Evolutionary conservation across 2,329 filamentous ascomycete genomes (phyloP), one percentile per base, ranked within the genome.

Genomic region (Iodosphaeria phyllophila): DNA sequence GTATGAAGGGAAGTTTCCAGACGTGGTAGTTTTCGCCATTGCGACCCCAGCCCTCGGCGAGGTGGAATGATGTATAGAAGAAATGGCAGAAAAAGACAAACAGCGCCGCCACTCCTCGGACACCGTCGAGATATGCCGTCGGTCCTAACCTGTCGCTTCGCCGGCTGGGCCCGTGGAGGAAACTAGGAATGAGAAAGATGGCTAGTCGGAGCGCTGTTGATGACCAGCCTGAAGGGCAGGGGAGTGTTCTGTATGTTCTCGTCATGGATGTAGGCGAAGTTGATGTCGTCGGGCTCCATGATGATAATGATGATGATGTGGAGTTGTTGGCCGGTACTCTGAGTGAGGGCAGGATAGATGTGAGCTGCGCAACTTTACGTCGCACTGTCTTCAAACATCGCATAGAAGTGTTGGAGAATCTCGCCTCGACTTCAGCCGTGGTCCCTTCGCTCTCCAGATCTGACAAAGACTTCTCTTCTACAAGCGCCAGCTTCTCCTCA

Each of bases 1-100:
- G 51, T 11, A 69, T 27, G 30, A 68, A 54, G 6, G 64, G 64
- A 2, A 68, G 50, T 36, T 61, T 58, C 33, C 64, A 47, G 23
- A 60, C 29, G 28, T 56, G 37, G 36, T 53, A 52, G 43, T 63
- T 56, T 31, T 42, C 42, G 13, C 51, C 42, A 22, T 47, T 46
- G 26, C 43, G 50, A 20, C 59, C 61, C 44, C 51, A 65, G 13
- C 58, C 55, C 32, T 60, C 52, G 27, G 58, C 54, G 33, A 67
- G 58, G 39, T 40, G 41, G 42, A 62, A 64, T 33, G 47, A 50
- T 19, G 60, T 60, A 40, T 65, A 68, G 25, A 51, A 53, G 37
- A 58, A 63, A 42, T 68, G 63, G 34, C 61, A 68, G 41, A 65
- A 59, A 41, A 59, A 61, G 32, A 68, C 63, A 30, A 60, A 52